Conservation (phyloP, 208 protist genomes). For the Acanthamoeba royreba region DNA sequence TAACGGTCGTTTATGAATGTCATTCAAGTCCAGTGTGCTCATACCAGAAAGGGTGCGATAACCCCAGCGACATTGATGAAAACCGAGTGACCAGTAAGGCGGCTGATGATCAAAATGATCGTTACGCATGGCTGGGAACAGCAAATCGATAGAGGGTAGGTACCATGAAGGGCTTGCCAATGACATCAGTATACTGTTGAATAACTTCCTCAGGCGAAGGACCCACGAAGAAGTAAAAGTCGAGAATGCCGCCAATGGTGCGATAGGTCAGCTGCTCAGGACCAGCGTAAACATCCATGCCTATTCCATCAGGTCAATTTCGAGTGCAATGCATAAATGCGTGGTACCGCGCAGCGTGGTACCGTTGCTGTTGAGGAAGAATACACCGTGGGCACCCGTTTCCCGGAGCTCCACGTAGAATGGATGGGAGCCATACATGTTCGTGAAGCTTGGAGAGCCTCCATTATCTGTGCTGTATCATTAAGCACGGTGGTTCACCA, state of each 20-base stretch:
- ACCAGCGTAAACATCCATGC: neutral
- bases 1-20: too few species aligned
- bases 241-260: slow-evolving; percentile 71
- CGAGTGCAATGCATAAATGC: too few species aligned
- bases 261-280: slow-evolving; percentile 53
- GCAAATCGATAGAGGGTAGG: neutral
- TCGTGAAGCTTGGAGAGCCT: slow-evolving; percentile 31
- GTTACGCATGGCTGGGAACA: too few species aligned
- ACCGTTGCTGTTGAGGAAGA: slow-evolving; percentile 83
- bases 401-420: slow-evolving; percentile 74
- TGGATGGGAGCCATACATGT: slow-evolving; percentile 78
- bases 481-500: neutral
- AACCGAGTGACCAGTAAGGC: slow-evolving; percentile 64
- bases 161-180: slow-evolving; percentile 73
- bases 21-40: too few species aligned
- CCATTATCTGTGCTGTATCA: slow-evolving; percentile 20
- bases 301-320: neutral
- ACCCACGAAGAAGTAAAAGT: slow-evolving; percentile 82
- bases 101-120: neutral
- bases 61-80: slow-evolving; percentile 83
- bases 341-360: too few species aligned
- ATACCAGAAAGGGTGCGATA: slow-evolving; percentile 57
- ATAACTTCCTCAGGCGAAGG: slow-evolving; percentile 72
- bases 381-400: slow-evolving; percentile 60
- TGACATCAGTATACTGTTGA: slow-evolving; percentile 68